phyloP scores from a whole-genome alignment of 2,329 filamentous ascomycete species.

The Coniella vitis region DNA sequence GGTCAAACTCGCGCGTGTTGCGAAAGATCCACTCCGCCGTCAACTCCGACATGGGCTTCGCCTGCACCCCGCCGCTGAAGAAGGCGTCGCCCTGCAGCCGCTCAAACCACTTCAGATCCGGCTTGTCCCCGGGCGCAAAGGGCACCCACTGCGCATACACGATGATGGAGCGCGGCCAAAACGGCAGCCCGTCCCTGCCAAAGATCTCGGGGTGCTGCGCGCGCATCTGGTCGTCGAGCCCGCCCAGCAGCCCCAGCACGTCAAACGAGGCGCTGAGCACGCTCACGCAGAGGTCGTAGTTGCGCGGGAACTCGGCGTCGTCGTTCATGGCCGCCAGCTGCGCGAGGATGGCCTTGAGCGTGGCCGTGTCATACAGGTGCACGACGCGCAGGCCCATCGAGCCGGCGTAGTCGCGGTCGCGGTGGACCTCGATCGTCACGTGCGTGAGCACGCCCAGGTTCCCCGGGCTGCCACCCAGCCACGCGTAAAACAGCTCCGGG shows the following conservation, averaged over 20 bases:
- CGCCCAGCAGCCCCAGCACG: slow-evolving; percentile 29
- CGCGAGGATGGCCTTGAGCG: slow-evolving; percentile 31
- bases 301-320: slow-evolving; percentile 33
- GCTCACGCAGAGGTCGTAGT: slow-evolving; percentile 40
- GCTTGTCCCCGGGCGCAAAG: slow-evolving; percentile 27
- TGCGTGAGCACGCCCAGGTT: slow-evolving; percentile 51
- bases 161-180: slow-evolving; percentile 34
- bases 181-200: slow-evolving; percentile 28
- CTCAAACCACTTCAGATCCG: slow-evolving; percentile 33
- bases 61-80: slow-evolving; percentile 24
- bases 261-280: slow-evolving; percentile 34
- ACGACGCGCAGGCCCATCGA: slow-evolving; percentile 36
- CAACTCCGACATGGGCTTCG: slow-evolving; percentile 38
- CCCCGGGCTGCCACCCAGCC: slow-evolving; percentile 50
- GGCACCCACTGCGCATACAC: slow-evolving; percentile 45
- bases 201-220: slow-evolving; percentile 30
- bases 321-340: slow-evolving; percentile 38
- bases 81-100: slow-evolving; percentile 25
- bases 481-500: slow-evolving; percentile 51
- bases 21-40: slow-evolving; percentile 40
- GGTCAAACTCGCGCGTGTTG: slow-evolving; percentile 38
- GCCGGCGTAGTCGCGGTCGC: slow-evolving; percentile 25
- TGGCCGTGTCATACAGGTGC: slow-evolving; percentile 32
- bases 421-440: slow-evolving; percentile 38
- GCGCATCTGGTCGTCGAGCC: slow-evolving; percentile 30